Base-by-base conservation (phyloP, 305 asterid genomes). In the Rubia balearica region DNA sequence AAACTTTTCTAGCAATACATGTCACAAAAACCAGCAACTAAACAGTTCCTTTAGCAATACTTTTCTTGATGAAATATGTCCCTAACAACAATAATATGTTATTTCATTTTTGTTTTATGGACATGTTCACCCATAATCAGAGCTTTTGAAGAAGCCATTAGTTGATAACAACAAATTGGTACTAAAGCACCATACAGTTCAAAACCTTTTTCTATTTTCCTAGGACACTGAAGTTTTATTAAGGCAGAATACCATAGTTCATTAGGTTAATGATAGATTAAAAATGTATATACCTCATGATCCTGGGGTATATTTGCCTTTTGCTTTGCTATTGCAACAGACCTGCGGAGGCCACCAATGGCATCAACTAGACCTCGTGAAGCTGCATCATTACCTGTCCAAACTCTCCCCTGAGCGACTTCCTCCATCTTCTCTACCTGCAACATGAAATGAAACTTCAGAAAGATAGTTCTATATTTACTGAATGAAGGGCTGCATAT, bases 381-480 rank as follows among this genome's bases (percentile, higher is more conserved):
- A 74, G 87, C 89, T 3, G 96, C 98, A 78, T 89, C 96, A 63
- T 84, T 84, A 24, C 98, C 98, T 13, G 92, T 86, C 98, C 98
- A 91, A 72, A 91, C 98, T 78, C 98, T 88, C 72, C 98, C 98
- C 81, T 91, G 98, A 46, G 98, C 98, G 67, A 89, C 88, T 77
- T 88, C 96, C 83, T 91, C 98, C 96, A 89, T 91, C 77, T 88
- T 82, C 73, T 88, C 94, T 69, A 86, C 83, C 96, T 91, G 84
- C 43, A 75, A 72, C 43, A 69, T 16, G 67, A 51, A 64, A 69
- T 77, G 55, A 65, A 73, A 76, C 63, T 65, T 76, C 79, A 79
- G 41, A 68, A 27, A 72, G 78, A 57, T 6, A 55, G 69, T 49
- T 71, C 71, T 24, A 16, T 42, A 57, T 71, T 16, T 71, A 65